phyloP scores from a whole-genome alignment of 148 eudicot genomes.

The Vaccinium vitisidaea region DNA sequence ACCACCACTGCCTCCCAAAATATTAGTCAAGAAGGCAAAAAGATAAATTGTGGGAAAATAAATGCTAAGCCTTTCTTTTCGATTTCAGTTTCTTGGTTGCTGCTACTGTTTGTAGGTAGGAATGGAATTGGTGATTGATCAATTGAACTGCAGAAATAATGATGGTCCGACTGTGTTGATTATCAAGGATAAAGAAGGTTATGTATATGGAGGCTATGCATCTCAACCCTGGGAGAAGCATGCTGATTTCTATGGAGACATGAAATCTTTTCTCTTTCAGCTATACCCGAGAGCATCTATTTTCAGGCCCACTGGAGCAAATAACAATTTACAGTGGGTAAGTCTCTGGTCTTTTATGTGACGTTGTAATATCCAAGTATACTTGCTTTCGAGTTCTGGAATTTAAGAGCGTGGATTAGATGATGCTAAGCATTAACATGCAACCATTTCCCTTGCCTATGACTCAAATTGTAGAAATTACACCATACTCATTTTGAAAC shows the following conservation, averaged over 20 bases:
- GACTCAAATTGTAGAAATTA: too few species aligned
- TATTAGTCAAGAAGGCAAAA: not conserved
- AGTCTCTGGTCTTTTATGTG: constrained; percentile 13
- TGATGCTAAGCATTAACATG: not conserved
- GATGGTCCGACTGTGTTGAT: constrained; percentile 78
- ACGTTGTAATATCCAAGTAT: not conserved
- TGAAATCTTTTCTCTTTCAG: constrained; percentile 87
- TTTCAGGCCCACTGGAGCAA: constrained; percentile 87
- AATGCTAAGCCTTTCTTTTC: constrained; percentile 4
- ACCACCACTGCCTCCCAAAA: not conserved
- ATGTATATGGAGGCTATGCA: constrained; percentile 87
- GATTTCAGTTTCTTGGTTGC: constrained; percentile 12
- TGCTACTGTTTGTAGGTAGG: constrained; percentile 17
- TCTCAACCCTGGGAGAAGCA: constrained; percentile 94
- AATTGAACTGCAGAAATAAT: constrained; percentile 53
- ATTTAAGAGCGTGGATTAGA: not conserved
- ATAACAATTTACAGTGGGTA: constrained; percentile 90
- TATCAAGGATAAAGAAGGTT: constrained; percentile 84
- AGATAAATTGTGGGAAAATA: not conserved
- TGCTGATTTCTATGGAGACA: constrained; percentile 87
- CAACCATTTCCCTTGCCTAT: not conserved
- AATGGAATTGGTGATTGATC: constrained; percentile 18
- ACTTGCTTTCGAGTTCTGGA: constrained; percentile 6
- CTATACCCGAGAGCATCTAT: constrained; percentile 69
- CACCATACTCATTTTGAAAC: too few species aligned